Base-by-base conservation (phyloP, 306 rosid species). In the Ammopiptanthus mongolicus region DNA sequence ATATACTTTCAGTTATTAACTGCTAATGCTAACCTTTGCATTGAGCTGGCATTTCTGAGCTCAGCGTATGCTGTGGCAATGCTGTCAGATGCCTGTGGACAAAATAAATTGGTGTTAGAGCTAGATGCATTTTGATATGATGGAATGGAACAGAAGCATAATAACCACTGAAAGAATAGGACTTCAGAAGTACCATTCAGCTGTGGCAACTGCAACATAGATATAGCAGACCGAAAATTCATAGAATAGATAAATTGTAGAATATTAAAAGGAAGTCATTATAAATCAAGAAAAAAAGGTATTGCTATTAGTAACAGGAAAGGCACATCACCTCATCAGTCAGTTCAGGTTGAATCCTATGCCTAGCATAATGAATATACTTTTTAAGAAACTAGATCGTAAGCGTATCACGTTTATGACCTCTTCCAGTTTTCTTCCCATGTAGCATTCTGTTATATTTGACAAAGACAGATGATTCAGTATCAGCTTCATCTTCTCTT, bases 341-440 rank as follows among this genome's bases (percentile, higher is more conserved):
- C 59, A 95, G 88, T 12, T 92, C 97, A 69, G 99, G 99, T 69
- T 95, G 97, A 84, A 95, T 88, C 90, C 99, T 92, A 81, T 95
- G 91, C 90, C 90, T 95, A 33, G 99, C 99, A 81, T 95, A 95
- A 86, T 95, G 97, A 68, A 95, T 95, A 63, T 88, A 95, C 87
- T 95, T 95, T 53, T 95, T 95, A 14, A 95, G 97, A 86, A 95
- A 95, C 90, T 88, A 90, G 69, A 90, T 95, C 42, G 97, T 90
- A 64, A 95, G 93, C 0, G 93, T 89, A 78, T 92, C 99, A 1
- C 88, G 89, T 80, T 95, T 95, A 79, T 76, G 91, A 14, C 93
- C 88, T 73, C 81, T 87, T 4, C 78, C 84, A 8, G 78, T 80
- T 83, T 87, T 92, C 83, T 84, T 90, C 63, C 99, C 99, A 80